A percentile compares a stretch with the other conserved stretches of the same genome.
These are phyloP conservation scores for Pleurostoma richardsiae DNA, from an alignment of 2,329 filamentous ascomycete species.

Conservation along the genomic window DNA sequence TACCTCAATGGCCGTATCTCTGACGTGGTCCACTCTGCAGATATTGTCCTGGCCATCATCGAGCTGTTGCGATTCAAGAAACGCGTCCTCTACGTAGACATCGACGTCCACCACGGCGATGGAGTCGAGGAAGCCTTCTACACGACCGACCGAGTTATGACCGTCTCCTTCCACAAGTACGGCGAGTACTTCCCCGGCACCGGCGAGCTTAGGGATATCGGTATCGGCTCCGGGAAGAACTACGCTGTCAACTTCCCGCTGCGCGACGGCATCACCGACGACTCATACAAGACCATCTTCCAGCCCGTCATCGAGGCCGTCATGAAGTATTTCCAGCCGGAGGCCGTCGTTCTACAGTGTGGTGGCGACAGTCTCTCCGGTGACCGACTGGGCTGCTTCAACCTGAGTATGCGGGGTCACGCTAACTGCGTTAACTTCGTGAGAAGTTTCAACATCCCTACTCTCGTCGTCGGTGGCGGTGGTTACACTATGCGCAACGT, in stretches of 20 bases:
- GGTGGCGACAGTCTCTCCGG: conserved; percentile 93
- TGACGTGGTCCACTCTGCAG: conserved; percentile 47
- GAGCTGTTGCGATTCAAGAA: conserved; percentile 87
- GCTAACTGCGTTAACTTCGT: conserved; percentile 91
- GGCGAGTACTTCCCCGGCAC: conserved; percentile 95
- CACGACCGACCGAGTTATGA: conserved; percentile 79
- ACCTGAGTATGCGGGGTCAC: conserved; percentile 93
- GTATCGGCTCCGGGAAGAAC: conserved; percentile 81
- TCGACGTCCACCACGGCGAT: conserved; percentile 83
- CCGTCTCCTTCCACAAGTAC: conserved; percentile 92
- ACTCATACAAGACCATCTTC: conserved; percentile 86
- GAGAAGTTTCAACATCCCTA: conserved; percentile 77
- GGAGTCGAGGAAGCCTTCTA: conserved; percentile 83
- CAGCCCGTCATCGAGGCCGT: conserved; percentile 83
- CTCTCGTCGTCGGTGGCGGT: conserved; percentile 90
- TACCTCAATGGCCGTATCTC: too few relatives aligned
- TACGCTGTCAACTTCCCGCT: conserved; percentile 90
- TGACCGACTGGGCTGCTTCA: conserved; percentile 93
- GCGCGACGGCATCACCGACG: conserved; percentile 86
- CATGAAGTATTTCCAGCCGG: conserved; percentile 81
- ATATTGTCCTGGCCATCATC: conserved; percentile 93
- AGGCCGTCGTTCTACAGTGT: conserved; percentile 92
- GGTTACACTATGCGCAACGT: conserved; percentile 98
- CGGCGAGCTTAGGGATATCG: conserved; percentile 79
- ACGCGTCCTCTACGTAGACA: conserved; percentile 94